Conservation (phyloP, 148 eudicot species). For the Amaranthus cruentus region DNA sequence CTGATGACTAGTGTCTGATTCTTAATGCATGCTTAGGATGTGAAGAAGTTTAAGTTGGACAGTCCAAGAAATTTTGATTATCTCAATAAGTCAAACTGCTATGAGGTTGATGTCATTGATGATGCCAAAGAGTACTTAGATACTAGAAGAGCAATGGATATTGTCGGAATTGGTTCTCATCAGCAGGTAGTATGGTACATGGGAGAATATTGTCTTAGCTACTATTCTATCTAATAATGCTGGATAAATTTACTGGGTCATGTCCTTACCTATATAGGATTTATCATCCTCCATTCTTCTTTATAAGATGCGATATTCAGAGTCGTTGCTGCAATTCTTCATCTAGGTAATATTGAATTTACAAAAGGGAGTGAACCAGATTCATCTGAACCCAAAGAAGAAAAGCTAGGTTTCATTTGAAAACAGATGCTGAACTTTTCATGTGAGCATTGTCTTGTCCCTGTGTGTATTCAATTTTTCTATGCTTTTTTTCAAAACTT, state of each 20-base stretch:
- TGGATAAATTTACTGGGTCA: neutral
- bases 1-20: neutral
- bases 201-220: slow-evolving; percentile 1
- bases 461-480: too few relatives aligned
- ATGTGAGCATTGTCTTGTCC: too few relatives aligned
- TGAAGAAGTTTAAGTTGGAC: slow-evolving; percentile 64
- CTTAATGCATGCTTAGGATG: slow-evolving; percentile 33
- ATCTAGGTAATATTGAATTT: too few relatives aligned
- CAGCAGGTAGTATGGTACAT: slow-evolving; percentile 52
- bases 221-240: slow-evolving; percentile 3
- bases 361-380: too few relatives aligned
- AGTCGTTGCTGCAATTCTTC: too few relatives aligned
- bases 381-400: too few relatives aligned
- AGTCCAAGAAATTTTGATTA: slow-evolving; percentile 69
- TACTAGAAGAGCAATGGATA: slow-evolving; percentile 80
- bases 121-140: slow-evolving; percentile 73
- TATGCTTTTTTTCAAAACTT: too few relatives aligned
- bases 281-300: slow-evolving; percentile 11
- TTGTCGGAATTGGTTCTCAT: slow-evolving; percentile 73
- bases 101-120: slow-evolving; percentile 58
- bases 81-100: slow-evolving; percentile 80
- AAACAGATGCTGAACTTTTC: too few relatives aligned
- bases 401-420: too few relatives aligned
- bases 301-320: slow-evolving; percentile 37
- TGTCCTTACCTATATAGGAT: slow-evolving; percentile 6